Percentiles rank a stretch among this genome's conserved stretches.
These are phyloP conservation scores for Tolypocladium paradoxum DNA, from an alignment of 2,329 filamentous ascomycete species.

Conservation along the genomic window DNA sequence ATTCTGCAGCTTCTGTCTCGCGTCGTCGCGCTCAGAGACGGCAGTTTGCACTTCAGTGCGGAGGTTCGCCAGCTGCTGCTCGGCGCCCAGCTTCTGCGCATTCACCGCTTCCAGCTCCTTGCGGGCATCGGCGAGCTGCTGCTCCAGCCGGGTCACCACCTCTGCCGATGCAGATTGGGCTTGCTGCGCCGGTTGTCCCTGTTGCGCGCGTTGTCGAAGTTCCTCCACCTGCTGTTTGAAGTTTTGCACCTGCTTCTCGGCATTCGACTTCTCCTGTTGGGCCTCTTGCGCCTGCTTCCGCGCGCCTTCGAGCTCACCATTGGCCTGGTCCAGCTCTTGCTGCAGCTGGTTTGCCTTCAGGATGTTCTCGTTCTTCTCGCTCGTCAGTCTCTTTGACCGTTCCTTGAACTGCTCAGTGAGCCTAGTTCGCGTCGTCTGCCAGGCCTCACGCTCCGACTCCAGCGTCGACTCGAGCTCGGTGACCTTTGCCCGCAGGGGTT, in stretches of 20 bases:
- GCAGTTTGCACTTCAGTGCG: slow-evolving; percentile 50
- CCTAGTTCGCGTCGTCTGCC: slow-evolving; percentile 40
- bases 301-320: slow-evolving; percentile 44
- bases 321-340: slow-evolving; percentile 34
- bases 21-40: slow-evolving; percentile 54
- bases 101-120: slow-evolving; percentile 56
- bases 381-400: slow-evolving; percentile 40
- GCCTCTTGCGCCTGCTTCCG: slow-evolving; percentile 24
- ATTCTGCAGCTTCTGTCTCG: slow-evolving; percentile 29
- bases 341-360: slow-evolving; percentile 42
- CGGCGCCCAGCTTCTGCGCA: slow-evolving; percentile 58
- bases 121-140: slow-evolving; percentile 35
- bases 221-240: slow-evolving; percentile 32
- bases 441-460: slow-evolving; percentile 43
- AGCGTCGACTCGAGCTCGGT: slow-evolving; percentile 39
- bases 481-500: slow-evolving; percentile 42
- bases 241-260: slow-evolving; percentile 31
- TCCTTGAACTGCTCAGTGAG: slow-evolving; percentile 55
- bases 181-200: slow-evolving; percentile 20
- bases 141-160: slow-evolving; percentile 35
- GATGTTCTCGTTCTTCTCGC: slow-evolving; percentile 42
- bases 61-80: slow-evolving; percentile 47
- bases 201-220: slow-evolving; percentile 16
- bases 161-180: slow-evolving; percentile 31
- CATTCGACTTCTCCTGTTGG: slow-evolving; percentile 19